These are phyloP conservation scores for Aspergillus sp. DNA, from an alignment of 2,329 filamentous ascomycete genomes.

Conservation along the genomic window DNA sequence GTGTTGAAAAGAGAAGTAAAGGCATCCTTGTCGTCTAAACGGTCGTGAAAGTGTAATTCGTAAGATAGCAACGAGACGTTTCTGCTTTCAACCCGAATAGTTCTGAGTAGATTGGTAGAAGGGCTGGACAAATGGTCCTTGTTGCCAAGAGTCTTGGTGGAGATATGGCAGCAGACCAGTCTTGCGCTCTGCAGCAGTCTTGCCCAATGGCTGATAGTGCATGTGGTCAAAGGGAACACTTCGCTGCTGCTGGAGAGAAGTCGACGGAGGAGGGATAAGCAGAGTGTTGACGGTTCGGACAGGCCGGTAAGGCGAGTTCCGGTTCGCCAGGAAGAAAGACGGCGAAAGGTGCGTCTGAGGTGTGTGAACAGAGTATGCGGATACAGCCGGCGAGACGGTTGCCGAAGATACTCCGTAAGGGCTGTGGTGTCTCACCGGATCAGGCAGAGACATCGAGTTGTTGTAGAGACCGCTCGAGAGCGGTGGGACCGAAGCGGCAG, in stretches of 20 bases:
- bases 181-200: slow-evolving; percentile 59
- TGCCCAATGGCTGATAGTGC: slow-evolving; percentile 75
- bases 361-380: slow-evolving; percentile 56
- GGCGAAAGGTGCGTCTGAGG: slow-evolving; percentile 74
- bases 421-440: slow-evolving; percentile 40
- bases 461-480: slow-evolving; percentile 25
- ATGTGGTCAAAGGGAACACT: slow-evolving; percentile 64
- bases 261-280: slow-evolving; percentile 79
- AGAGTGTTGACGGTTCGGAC: slow-evolving; percentile 85
- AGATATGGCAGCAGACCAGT: slow-evolving; percentile 63
- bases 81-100: slow-evolving; percentile 19
- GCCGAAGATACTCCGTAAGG: slow-evolving; percentile 51
- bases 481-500: slow-evolving; percentile 26
- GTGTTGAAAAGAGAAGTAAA: slow-evolving; percentile 9
- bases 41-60: slow-evolving; percentile 22
- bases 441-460: slow-evolving; percentile 22
- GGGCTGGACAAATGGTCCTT: slow-evolving; percentile 25
- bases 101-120: slow-evolving; percentile 24
- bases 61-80: slow-evolving; percentile 10
- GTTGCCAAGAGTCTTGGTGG: slow-evolving; percentile 40
- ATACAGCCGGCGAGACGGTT: slow-evolving; percentile 63
- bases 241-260: slow-evolving; percentile 71
- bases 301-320: slow-evolving; percentile 87
- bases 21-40: slow-evolving; percentile 6
- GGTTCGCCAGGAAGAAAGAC: slow-evolving; percentile 78